phyloP scores from a whole-genome alignment of 1,284 basidiomycete genomes.

The Neotropicomus parvogracilis region DNA sequence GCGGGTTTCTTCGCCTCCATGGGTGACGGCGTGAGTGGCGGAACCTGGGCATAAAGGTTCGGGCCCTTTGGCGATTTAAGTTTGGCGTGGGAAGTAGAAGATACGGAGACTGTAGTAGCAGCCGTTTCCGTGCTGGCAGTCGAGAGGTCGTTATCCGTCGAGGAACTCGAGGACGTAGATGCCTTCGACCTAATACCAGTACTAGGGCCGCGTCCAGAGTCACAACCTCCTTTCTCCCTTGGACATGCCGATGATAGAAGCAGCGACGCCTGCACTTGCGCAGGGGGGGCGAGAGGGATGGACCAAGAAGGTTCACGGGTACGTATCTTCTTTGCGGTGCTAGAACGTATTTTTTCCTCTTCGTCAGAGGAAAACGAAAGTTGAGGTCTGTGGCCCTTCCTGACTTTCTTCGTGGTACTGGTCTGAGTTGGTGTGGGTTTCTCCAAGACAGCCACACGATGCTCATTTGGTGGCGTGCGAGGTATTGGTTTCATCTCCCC shows the following conservation, averaged over 20 bases:
- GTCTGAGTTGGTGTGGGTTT: slow-evolving; percentile 25
- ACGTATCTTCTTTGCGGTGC: slow-evolving; percentile 60
- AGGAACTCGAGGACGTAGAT: slow-evolving; percentile 30
- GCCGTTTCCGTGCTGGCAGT: slow-evolving; percentile 35
- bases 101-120: slow-evolving; percentile 29
- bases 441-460: slow-evolving; percentile 9
- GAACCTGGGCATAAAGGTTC: slow-evolving; percentile 15
- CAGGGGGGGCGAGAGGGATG: slow-evolving; percentile 4
- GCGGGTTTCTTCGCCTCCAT: slow-evolving; percentile 27
- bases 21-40: slow-evolving; percentile 15
- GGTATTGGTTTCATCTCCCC: slow-evolving; percentile 15
- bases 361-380: slow-evolving; percentile 66
- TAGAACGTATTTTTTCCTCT: slow-evolving; percentile 62
- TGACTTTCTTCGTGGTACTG: slow-evolving; percentile 20
- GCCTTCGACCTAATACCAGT: slow-evolving; percentile 21
- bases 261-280: slow-evolving; percentile 15
- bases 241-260: slow-evolving; percentile 25
- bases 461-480: slow-evolving; percentile 27
- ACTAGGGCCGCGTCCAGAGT: slow-evolving; percentile 19
- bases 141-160: slow-evolving; percentile 35
- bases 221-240: slow-evolving; percentile 12
- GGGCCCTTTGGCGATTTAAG: slow-evolving; percentile 17
- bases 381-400: slow-evolving; percentile 32
- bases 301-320: slow-evolving; percentile 35
- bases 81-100: slow-evolving; percentile 24